Conservation (phyloP, 106 monocot genomes). For the Phalaenopsis equestris region DNA sequence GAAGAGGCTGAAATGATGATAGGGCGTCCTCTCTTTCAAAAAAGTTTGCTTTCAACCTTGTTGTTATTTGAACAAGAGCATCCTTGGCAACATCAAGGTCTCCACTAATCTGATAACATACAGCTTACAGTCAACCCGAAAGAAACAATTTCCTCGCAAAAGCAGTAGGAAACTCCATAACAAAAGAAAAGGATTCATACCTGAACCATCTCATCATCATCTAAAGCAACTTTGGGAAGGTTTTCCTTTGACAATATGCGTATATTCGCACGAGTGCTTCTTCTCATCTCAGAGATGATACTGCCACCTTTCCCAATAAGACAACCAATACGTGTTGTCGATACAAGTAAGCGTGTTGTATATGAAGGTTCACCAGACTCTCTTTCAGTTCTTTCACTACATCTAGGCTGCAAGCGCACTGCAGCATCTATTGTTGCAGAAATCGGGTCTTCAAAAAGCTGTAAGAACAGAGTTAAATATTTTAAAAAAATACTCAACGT, state of each 20-base stretch:
- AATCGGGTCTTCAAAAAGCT: slow-evolving; percentile 87
- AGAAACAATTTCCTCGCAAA: background rate
- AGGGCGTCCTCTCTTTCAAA: slow-evolving; percentile 82
- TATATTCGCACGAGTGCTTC: slow-evolving; percentile 73
- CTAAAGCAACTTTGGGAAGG: slow-evolving; percentile 84
- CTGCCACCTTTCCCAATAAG: slow-evolving; percentile 93
- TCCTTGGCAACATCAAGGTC: slow-evolving; percentile 67
- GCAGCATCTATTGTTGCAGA: slow-evolving; percentile 90
- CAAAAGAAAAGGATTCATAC: slow-evolving; percentile 20
- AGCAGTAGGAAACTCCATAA: slow-evolving; percentile 3
- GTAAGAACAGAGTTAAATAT: slow-evolving; percentile 5
- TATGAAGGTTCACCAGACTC: slow-evolving; percentile 59
- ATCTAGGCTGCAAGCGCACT: slow-evolving; percentile 78
- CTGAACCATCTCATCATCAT: slow-evolving; percentile 99
- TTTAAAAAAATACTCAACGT: background rate
- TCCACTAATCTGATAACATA: slow-evolving; percentile 68
- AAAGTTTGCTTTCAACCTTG: slow-evolving; percentile 73
- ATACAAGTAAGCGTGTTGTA: slow-evolving; percentile 81
- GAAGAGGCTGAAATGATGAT: slow-evolving; percentile 32
- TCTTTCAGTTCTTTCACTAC: slow-evolving; percentile 80
- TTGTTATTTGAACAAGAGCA: slow-evolving; percentile 84
- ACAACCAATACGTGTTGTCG: slow-evolving; percentile 93
- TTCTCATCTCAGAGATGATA: slow-evolving; percentile 93
- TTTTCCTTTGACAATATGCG: slow-evolving; percentile 87
- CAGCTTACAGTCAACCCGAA: background rate